Conservation (phyloP, 257 asterid species). For the Penstemon newberryi region DNA sequence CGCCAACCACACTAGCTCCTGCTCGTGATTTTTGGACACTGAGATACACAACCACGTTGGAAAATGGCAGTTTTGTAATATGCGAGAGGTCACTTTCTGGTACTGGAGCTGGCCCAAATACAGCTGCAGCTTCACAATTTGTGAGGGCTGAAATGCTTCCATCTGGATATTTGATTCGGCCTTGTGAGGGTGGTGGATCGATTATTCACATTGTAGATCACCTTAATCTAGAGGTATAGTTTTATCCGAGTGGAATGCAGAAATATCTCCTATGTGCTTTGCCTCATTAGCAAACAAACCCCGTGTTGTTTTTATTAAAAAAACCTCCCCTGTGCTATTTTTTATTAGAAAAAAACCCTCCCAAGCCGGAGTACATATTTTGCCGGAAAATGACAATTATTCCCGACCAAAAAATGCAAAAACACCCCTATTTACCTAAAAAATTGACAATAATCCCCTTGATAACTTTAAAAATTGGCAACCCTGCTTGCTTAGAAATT, state of each 20-base stretch:
- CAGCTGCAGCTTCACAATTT: conserved; percentile 77
- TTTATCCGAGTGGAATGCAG: neutral
- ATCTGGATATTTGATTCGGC: conserved; percentile 85
- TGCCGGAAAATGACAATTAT: no score
- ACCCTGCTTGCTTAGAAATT: no score
- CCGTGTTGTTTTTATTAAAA: no score
- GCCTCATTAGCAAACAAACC: no score
- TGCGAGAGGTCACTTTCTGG: conserved; percentile 92
- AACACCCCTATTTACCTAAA: no score
- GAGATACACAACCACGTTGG: conserved; percentile 90
- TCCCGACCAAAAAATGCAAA: no score
- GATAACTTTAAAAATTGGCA: no score
- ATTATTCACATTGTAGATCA: conserved; percentile 96
- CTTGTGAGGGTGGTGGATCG: conserved; percentile 98
- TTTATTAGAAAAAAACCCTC: no score
- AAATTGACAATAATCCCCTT: no score
- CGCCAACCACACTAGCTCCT: conserved; percentile 93
- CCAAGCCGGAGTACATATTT: no score
- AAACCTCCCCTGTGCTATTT: no score
- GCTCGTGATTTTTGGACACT: conserved; percentile 99
- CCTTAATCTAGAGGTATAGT: conserved; percentile 70
- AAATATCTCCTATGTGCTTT: no score
- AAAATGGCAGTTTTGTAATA: conserved; percentile 95
- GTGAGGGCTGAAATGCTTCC: conserved; percentile 92
- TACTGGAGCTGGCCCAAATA: conserved; percentile 80